Base-by-base conservation (phyloP, 208 protist species). In the Eutreptiella sp. region DNA sequence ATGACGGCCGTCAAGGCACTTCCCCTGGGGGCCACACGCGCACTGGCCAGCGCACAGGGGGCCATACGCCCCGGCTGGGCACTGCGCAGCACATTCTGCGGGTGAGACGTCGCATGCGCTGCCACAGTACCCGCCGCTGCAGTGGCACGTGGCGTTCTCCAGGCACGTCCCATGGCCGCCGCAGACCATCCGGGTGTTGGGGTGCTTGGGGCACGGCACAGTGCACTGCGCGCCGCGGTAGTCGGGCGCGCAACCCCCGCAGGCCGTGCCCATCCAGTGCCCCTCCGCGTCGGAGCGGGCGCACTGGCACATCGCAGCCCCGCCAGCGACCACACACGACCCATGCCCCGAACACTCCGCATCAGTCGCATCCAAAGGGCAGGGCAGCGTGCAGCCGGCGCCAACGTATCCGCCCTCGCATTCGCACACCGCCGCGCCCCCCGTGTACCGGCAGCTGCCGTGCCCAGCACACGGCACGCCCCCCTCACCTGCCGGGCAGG, bases 181-280 rank as follows among this genome's bases (percentile, higher is more conserved):
- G 29, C 45, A 50, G 14, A 35, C 45, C 19, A 11, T 23, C 21
- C 11, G n/a, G 11, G 43, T 48, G 7, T 48, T 9, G 21, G 9
- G 11, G 50, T 33, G 39, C 21, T 7, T 24, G 14, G 33, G n/a
- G 29, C 16, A 32, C 11, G 29, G 11, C 36, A 21, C n/a, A n/a
- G n/a, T 7, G 36, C 50, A 57, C 9, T 57, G 31, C n/a, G 36
- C 26, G n/a, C 50, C 50, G 14, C 21, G 14, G n/a, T 21, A 57
- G 31, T 33, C n/a, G 16, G 50, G 50, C 50, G 39, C 39, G 36
- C 50, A 57, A 16, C 39, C 50, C 28, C 31, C 33, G 36, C 50
- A 57, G 29, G 39, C 33, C 36, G 31, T 41, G 11, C 50, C 50
- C 50, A 57, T 57, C 50, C 50, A 57, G 28, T 57, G 50, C 16